Percentiles rank a stretch among this genome's conserved stretches.
These are phyloP conservation scores for Rubroshorea leprosula DNA, from an alignment of 345 rosid species.

Conservation along the genomic window DNA sequence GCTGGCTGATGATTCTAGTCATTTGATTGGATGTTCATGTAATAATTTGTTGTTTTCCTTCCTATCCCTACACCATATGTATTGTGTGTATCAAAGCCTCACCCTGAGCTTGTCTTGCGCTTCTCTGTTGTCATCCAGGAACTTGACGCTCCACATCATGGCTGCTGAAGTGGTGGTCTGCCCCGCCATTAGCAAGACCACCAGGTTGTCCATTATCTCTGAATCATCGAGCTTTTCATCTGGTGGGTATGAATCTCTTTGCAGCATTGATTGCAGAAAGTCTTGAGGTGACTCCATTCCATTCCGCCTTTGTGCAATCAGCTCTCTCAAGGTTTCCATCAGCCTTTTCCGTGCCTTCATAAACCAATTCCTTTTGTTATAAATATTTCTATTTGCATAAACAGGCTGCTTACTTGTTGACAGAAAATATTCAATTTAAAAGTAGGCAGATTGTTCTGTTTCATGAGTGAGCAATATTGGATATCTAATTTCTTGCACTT, in stretches of 20 bases:
- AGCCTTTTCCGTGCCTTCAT: slow-evolving; percentile 45
- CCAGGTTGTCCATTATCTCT: slow-evolving; percentile 48
- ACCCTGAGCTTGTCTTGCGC: slow-evolving; percentile 47
- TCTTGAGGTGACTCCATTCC: slow-evolving; percentile 35
- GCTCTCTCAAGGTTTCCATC: slow-evolving; percentile 29
- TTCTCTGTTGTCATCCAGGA: slow-evolving; percentile 35
- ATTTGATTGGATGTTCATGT: too few species aligned
- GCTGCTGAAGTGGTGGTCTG: slow-evolving; percentile 59
- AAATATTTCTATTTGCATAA: too few species aligned
- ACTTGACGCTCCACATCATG: slow-evolving; percentile 63
- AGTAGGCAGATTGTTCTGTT: too few species aligned
- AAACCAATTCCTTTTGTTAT: not conserved
- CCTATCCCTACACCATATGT: too few species aligned
- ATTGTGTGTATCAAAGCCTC: slow-evolving; percentile 1
- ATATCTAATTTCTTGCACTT: not conserved
- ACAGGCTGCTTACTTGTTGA: too few species aligned
- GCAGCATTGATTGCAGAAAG: slow-evolving; percentile 42
- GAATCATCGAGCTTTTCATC: slow-evolving; percentile 42
- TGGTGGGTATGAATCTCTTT: slow-evolving; percentile 34
- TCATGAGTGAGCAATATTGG: too few species aligned
- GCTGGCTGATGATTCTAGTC: too few species aligned
- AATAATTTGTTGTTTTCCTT: too few species aligned
- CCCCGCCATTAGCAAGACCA: slow-evolving; percentile 50
- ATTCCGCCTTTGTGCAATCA: slow-evolving; percentile 32
- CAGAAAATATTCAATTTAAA: too few species aligned